A percentile compares a stretch with the other conserved stretches of the same genome.
These are phyloP conservation scores for Globisporangium alternatum DNA, from an alignment of 352 stramenopile genomes.

Conservation along the genomic window DNA sequence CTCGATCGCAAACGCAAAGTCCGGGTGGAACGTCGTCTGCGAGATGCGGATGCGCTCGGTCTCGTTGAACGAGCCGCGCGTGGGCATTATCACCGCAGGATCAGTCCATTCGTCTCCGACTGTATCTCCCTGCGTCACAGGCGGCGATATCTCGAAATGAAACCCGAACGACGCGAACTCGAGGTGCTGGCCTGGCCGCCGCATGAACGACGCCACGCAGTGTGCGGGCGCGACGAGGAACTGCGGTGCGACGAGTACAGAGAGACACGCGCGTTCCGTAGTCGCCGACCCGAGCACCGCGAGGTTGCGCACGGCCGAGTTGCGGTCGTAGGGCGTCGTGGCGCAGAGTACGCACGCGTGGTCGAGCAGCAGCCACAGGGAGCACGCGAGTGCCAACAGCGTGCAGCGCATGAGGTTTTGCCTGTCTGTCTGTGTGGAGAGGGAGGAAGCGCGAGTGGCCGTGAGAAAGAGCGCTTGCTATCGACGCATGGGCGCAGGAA, in stretches of 20 bases:
- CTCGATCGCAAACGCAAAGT: not conserved
- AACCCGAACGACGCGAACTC: slow-evolving; percentile 10
- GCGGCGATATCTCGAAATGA: not conserved
- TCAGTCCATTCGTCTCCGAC: not conserved
- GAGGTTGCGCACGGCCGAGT: slow-evolving; percentile 3
- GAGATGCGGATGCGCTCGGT: slow-evolving; percentile 5
- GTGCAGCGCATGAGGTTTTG: not conserved
- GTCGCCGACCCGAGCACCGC: not conserved
- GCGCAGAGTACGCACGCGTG: not conserved
- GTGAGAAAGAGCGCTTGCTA: not conserved
- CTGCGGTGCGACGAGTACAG: slow-evolving; percentile 1
- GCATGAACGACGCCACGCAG: slow-evolving; percentile 7
- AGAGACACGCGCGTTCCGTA: slow-evolving; percentile 5
- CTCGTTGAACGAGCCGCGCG: slow-evolving; percentile 5
- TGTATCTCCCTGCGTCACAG: too few relatives aligned
- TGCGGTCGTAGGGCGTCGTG: not conserved
- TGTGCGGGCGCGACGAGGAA: slow-evolving; percentile 7
- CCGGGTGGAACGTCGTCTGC: not conserved
- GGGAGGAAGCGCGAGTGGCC: not conserved
- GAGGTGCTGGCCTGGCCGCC: not conserved
- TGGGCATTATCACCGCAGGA: not conserved
- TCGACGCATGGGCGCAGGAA: too few relatives aligned
- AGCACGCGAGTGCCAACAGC: not conserved
- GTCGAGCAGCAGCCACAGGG: not conserved
- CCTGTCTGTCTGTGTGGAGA: not conserved